Evolutionary conservation across 768 basidiomycete genomes (phyloP).

Genomic region (Naganishia vaughanmartiniae): DNA sequence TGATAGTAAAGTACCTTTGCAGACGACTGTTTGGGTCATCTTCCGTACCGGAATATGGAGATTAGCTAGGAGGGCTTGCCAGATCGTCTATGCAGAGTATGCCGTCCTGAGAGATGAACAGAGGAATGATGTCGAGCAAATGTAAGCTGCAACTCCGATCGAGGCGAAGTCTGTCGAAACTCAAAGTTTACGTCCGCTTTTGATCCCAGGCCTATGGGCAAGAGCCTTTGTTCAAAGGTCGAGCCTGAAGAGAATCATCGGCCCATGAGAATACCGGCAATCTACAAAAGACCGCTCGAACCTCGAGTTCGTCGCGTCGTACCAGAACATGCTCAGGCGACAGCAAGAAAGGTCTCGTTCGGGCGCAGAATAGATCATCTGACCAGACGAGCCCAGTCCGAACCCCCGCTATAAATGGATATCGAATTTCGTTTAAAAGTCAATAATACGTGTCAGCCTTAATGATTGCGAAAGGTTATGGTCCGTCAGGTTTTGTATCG

Average conservation of each 20-base stretch:
- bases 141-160: not conserved
- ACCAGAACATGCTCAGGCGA: not conserved
- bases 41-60: constrained; percentile 17
- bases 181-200: not conserved
- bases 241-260: not conserved
- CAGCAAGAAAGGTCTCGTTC: constrained; percentile 9
- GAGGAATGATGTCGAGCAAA: not conserved
- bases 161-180: not conserved
- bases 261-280: not conserved
- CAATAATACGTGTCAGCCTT: too few species aligned
- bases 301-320: not conserved
- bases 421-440: not conserved
- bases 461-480: too few species aligned
- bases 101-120: not conserved
- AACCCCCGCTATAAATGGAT: constrained; percentile 8
- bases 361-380: constrained; percentile 5
- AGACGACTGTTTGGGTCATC: constrained; percentile 15
- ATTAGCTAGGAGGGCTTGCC: not conserved
- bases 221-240: not conserved
- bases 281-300: not conserved
- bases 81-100: not conserved
- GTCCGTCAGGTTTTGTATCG: not conserved
- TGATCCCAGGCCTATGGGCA: not conserved
- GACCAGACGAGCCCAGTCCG: constrained; percentile 20
- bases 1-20: too few species aligned